These are phyloP conservation scores for Oryza rufipogon DNA, from an alignment of 176 grass and related monocot species.

Conservation along the genomic window DNA sequence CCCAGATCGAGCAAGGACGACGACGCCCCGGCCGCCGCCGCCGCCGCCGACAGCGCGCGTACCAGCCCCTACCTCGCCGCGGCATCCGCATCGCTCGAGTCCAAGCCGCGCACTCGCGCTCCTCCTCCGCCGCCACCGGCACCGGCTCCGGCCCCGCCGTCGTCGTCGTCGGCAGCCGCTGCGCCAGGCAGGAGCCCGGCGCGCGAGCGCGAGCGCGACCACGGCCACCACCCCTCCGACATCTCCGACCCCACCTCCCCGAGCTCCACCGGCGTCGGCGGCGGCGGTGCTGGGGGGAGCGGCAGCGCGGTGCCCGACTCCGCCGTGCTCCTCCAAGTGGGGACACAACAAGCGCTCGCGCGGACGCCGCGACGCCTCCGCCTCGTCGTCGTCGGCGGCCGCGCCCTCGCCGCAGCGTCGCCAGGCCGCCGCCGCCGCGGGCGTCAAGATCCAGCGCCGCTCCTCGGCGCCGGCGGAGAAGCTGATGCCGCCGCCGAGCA, in stretches of 20 bases:
- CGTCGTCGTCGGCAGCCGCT: conserved; percentile 21
- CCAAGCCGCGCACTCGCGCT: conserved; percentile 35
- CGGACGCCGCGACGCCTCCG: conserved; percentile 50
- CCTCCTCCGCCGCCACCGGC: conserved; percentile 9
- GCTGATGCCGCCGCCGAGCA: conserved; percentile 63
- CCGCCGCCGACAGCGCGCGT: conserved; percentile 27
- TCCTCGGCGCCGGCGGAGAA: conserved; percentile 58
- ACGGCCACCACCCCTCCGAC: conserved; percentile 19
- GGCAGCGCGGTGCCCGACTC: neutral
- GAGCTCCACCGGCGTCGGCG: neutral
- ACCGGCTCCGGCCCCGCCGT: neutral
- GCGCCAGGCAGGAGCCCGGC: conserved; percentile 7
- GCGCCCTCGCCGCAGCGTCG: conserved; percentile 42
- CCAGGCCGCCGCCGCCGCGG: neutral
- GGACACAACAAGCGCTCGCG: conserved; percentile 78
- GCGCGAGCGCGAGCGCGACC: conserved; percentile 24
- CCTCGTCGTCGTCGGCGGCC: neutral
- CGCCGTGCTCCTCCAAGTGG: conserved; percentile 64
- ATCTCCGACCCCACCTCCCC: neutral
- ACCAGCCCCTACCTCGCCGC: conserved; percentile 33
- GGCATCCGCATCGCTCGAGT: conserved; percentile 33
- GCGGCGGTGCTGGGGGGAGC: neutral
- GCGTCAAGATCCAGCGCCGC: conserved; percentile 54
- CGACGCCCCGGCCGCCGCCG: conserved; percentile 7
- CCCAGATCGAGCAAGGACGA: conserved; percentile 54